Percentiles rank a stretch among this genome's conserved stretches.
Conservation (phyloP, 2,329 filamentous ascomycete genomes). For the Ophiocordyceps polyrhachis-furcata region DNA sequence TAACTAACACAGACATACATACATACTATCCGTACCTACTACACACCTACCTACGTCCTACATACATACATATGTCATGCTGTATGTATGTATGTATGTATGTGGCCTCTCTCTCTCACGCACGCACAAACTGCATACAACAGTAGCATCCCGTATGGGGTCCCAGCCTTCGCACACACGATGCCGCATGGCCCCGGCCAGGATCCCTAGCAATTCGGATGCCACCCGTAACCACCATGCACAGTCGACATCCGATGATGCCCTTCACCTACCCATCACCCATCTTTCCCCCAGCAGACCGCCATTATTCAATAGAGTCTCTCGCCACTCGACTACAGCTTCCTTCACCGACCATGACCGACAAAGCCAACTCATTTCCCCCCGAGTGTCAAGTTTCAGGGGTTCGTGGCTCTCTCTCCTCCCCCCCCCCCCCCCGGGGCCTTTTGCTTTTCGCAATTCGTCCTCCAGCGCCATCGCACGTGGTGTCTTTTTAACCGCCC, state of each 20-base stretch:
- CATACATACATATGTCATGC: neutral
- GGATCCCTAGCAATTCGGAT: neutral
- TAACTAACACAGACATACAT: too few relatives aligned
- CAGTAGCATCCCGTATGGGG: neutral
- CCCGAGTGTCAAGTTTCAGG: neutral
- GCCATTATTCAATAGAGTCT: neutral
- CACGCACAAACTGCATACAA: neutral
- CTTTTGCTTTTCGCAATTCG: too few relatives aligned
- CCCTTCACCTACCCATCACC: too few relatives aligned
- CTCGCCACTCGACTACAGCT: too few relatives aligned
- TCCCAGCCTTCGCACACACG: neutral
- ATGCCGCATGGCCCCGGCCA: neutral
- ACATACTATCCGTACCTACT: too few relatives aligned
- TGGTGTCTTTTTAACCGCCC: neutral
- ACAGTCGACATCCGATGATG: neutral
- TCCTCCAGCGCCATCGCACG: too few relatives aligned
- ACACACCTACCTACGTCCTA: too few relatives aligned
- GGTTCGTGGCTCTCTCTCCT: neutral
- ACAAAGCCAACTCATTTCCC: neutral
- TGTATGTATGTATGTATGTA: too few relatives aligned
- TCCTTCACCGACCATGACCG: neutral
- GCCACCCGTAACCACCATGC: constrained; percentile 1
- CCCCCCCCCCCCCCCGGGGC: too few relatives aligned
- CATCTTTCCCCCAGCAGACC: neutral
- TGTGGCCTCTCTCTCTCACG: too few relatives aligned